Conservation (phyloP, 345 rosid genomes). For the Camelina neglecta region DNA sequence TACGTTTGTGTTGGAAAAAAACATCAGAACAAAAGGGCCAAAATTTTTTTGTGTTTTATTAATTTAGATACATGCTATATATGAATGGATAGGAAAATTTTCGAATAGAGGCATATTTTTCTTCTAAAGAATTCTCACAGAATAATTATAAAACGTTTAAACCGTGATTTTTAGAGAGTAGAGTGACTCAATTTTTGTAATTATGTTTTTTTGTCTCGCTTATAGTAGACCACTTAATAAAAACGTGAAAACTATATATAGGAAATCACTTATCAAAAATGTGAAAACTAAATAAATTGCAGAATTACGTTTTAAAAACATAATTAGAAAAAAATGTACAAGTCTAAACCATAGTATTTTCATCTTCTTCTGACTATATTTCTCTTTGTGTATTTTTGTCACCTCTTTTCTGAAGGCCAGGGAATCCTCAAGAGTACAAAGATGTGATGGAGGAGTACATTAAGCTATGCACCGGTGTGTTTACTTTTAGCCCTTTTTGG, state of each 20-base stretch:
- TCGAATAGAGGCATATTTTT: background rate
- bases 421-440: conserved; percentile 57
- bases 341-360: no score
- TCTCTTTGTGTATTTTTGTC: conserved; percentile 14
- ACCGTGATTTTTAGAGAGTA: background rate
- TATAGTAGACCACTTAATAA: no score
- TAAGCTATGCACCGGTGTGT: conserved; percentile 69
- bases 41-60: background rate
- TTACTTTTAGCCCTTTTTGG: background rate
- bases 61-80: background rate
- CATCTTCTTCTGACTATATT: background rate
- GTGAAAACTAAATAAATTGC: background rate
- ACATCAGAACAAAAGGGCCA: background rate
- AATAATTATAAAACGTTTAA: background rate
- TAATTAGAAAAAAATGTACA: no score
- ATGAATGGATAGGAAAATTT: background rate
- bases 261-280: no score
- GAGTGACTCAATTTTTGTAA: background rate
- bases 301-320: no score
- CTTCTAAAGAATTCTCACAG: background rate
- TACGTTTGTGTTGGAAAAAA: background rate
- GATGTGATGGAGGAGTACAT: conserved; percentile 64
- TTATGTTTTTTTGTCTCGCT: no score
- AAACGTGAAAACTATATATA: no score
- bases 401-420: conserved; percentile 57